Percentiles rank a stretch among this genome's conserved stretches.
Conservation (phyloP, 2,329 filamentous ascomycete species). For the Botrytis cinerea region DNA sequence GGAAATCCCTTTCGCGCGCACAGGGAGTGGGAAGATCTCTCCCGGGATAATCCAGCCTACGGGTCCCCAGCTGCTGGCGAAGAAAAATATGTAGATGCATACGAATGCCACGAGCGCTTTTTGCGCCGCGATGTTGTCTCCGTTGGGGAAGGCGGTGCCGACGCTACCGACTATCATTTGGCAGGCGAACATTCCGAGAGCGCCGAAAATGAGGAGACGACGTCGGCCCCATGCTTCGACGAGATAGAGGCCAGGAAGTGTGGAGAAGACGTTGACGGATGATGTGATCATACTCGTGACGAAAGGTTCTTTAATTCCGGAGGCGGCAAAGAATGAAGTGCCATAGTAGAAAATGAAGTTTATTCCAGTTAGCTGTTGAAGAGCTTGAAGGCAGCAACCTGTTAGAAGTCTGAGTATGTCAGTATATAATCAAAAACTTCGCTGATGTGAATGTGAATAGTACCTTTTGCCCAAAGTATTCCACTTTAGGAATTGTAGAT, state of each 20-base stretch:
- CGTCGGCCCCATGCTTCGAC: constrained; percentile 82
- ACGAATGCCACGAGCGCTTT: constrained; percentile 55
- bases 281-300: constrained; percentile 80
- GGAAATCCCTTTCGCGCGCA: constrained; percentile 66
- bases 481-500: constrained; percentile 21
- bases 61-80: constrained; percentile 33
- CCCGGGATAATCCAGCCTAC: constrained; percentile 77
- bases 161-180: constrained; percentile 81
- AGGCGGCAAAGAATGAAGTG: constrained; percentile 87
- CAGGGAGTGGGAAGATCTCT: constrained; percentile 84
- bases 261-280: constrained; percentile 77
- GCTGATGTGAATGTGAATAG: no score
- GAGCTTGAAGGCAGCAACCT: constrained; percentile 19
- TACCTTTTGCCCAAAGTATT: constrained; percentile 22
- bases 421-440: background rate
- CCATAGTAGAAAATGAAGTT: constrained; percentile 93
- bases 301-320: constrained; percentile 64
- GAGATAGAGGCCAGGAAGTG: constrained; percentile 78
- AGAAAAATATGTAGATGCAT: constrained; percentile 50
- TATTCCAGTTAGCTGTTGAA: constrained; percentile 63
- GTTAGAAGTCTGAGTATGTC: constrained; percentile 8
- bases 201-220: constrained; percentile 75
- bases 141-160: constrained; percentile 43
- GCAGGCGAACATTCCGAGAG: constrained; percentile 79
- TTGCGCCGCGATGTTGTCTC: constrained; percentile 51